Evolutionary conservation across 1,139 yeast genomes (phyloP).

Genomic region (Blastobotrys arbuscula): DNA sequence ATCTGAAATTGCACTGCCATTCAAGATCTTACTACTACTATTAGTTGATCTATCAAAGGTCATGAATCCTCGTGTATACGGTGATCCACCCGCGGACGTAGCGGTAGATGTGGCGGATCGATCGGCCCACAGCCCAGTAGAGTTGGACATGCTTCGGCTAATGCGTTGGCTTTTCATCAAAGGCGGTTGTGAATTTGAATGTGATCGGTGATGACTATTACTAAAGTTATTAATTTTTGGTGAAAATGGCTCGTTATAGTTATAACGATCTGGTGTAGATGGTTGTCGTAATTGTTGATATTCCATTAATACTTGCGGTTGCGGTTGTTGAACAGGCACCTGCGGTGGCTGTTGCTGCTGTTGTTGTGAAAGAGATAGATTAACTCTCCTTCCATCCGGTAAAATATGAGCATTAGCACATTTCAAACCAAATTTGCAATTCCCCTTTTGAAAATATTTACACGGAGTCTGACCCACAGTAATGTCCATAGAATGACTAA

Average conservation of each 20-base stretch:
- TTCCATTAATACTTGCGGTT: neutral
- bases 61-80: neutral
- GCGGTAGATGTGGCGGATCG: constrained; percentile 6
- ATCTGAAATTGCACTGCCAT: constrained; percentile 11
- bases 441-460: constrained; percentile 89
- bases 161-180: neutral
- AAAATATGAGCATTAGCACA: constrained; percentile 90
- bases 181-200: neutral
- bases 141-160: constrained; percentile 8
- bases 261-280: neutral
- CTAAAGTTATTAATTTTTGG: too few species aligned
- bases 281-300: neutral
- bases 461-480: constrained; percentile 66
- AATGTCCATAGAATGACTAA: constrained; percentile 70
- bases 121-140: constrained; percentile 5
- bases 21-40: neutral
- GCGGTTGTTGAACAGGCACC: constrained; percentile 1
- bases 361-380: constrained; percentile 38
- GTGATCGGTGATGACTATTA: too few species aligned
- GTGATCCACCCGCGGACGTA: neutral
- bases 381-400: constrained; percentile 83
- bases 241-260: neutral
- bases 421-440: constrained; percentile 86
- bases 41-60: neutral
- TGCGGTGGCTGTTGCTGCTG: constrained; percentile 8